A percentile compares a stretch with the other conserved stretches of the same genome.
Conservation (phyloP, 2,329 filamentous ascomycete species). For the Emmonsiellopsis sp. region DNA sequence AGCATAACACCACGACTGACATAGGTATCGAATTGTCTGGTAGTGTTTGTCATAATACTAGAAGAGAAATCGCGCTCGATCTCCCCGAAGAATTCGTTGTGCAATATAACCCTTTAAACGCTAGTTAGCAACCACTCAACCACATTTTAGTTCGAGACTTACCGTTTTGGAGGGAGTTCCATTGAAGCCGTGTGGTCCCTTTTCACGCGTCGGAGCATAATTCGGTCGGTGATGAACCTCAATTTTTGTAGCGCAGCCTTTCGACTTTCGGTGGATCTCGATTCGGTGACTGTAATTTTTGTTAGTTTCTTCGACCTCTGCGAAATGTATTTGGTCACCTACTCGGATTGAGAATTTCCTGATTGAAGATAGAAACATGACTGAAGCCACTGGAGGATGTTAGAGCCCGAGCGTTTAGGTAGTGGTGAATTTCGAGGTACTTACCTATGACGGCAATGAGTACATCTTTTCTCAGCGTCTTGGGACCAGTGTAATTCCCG, state of each 20-base stretch:
- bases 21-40: conserved; percentile 88
- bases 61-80: conserved; percentile 91
- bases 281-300: conserved; percentile 43
- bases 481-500: conserved; percentile 75
- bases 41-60: conserved; percentile 88
- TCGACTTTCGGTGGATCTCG: conserved; percentile 39
- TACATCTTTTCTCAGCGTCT: conserved; percentile 61
- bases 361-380: conserved; percentile 80
- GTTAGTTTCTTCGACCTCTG: conserved; percentile 26
- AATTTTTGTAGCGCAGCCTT: conserved; percentile 68
- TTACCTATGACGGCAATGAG: conserved; percentile 52
- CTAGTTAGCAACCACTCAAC: conserved; percentile 5
- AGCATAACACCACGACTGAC: conserved; percentile 88
- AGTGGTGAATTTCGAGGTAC: background rate
- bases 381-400: conserved; percentile 42
- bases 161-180: conserved; percentile 90
- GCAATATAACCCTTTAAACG: conserved; percentile 58
- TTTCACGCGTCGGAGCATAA: conserved; percentile 94
- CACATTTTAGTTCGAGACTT: conserved; percentile 4
- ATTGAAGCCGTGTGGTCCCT: conserved; percentile 87
- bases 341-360: conserved; percentile 80
- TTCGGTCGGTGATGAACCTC: conserved; percentile 76
- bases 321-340: conserved; percentile 9
- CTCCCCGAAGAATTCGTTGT: conserved; percentile 93
- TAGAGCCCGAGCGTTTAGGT: conserved; percentile 3